These are phyloP conservation scores for Coniosporium apollinis DNA, from an alignment of 495 filamentous ascomycete genomes.

Conservation along the genomic window DNA sequence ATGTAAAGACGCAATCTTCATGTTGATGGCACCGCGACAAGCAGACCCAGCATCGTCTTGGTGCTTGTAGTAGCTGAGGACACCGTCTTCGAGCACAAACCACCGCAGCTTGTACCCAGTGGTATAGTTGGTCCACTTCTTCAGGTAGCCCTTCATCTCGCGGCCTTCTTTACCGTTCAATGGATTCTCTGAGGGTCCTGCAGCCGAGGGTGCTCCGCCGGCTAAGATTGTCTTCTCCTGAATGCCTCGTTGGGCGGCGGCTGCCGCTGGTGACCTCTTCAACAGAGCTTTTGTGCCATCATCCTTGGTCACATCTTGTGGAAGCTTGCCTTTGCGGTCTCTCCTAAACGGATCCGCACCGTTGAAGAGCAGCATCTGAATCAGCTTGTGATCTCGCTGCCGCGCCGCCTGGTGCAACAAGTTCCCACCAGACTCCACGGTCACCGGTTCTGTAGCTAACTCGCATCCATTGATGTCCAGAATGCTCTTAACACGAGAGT, in stretches of 20 bases:
- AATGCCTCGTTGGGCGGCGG: constrained; percentile 83
- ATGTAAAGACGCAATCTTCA: constrained; percentile 83
- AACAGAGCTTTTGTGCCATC: constrained; percentile 71
- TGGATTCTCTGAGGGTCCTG: constrained; percentile 38
- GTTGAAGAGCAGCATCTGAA: constrained; percentile 78
- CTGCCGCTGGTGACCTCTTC: constrained; percentile 87
- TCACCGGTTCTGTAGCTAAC: constrained; percentile 63
- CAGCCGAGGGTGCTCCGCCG: constrained; percentile 26
- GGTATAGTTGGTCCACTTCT: constrained; percentile 99
- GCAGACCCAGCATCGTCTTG: constrained; percentile 89
- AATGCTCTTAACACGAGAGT: constrained; percentile 65
- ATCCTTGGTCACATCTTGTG: constrained; percentile 95
- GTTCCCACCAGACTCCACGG: constrained; percentile 63
- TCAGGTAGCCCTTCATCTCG: constrained; percentile 96
- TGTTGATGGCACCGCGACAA: constrained; percentile 94
- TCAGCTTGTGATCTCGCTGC: constrained; percentile 65
- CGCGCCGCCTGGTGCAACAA: constrained; percentile 87
- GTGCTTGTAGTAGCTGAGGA: constrained; percentile 97
- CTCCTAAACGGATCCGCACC: constrained; percentile 95
- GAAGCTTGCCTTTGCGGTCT: constrained; percentile 86
- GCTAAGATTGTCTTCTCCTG: constrained; percentile 93
- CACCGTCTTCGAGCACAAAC: constrained; percentile 96
- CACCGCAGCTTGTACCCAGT: constrained; percentile 90
- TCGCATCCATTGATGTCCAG: constrained; percentile 85
- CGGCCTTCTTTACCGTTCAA: constrained; percentile 69